phyloP scores from a whole-genome alignment of 2,329 filamentous ascomycete species.

The Ophiocordyceps camponoti-leonardi region DNA sequence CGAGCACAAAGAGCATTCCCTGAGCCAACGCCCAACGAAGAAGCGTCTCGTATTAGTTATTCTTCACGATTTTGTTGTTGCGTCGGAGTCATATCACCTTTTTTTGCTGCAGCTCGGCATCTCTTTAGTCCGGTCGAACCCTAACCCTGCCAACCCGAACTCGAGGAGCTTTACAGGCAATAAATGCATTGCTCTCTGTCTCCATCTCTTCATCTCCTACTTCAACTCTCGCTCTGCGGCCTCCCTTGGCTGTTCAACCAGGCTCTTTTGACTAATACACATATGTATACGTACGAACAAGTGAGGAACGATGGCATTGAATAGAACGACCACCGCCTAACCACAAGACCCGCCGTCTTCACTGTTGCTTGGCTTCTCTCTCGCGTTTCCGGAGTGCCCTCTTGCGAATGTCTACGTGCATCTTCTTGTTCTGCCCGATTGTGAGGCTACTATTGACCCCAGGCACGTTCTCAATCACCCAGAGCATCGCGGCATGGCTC shows the following conservation, averaged over 20 bases:
- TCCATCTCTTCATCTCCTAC: no score
- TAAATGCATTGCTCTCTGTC: background rate
- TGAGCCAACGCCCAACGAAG: background rate
- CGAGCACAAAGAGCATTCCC: conserved; percentile 6
- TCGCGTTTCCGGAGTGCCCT: conserved; percentile 72
- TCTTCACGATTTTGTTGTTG: background rate
- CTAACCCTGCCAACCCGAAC: background rate
- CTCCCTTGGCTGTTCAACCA: no score
- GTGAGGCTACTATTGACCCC: conserved; percentile 30
- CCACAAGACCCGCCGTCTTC: background rate
- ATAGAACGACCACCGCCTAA: no score
- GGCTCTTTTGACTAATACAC: no score
- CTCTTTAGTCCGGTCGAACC: background rate
- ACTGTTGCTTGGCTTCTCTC: conserved; percentile 58
- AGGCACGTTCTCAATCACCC: conserved; percentile 48
- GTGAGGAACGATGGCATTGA: no score
- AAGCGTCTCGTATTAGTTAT: background rate
- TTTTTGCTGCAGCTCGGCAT: background rate
- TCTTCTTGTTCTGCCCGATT: conserved; percentile 37
- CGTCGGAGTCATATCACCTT: background rate
- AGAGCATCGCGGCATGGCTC: conserved; percentile 80
- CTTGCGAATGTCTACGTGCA: conserved; percentile 71
- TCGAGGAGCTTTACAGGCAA: no score
- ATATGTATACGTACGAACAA: no score
- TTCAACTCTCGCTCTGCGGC: no score